Conservation (phyloP, 2,329 filamentous ascomycete genomes). For the Sphaerulina populicola region DNA sequence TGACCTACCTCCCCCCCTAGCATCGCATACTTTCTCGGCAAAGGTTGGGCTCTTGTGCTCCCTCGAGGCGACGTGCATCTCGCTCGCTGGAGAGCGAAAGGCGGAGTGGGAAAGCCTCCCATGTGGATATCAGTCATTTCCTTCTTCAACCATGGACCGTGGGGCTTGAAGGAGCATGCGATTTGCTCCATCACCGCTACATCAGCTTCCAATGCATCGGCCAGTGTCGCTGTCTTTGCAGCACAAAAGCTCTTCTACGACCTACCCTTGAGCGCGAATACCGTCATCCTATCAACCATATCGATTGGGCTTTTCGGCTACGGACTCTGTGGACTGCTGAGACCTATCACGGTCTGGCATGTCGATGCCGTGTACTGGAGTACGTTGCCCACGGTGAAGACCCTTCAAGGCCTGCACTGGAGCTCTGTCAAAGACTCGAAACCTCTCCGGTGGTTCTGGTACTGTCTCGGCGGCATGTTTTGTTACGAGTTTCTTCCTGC, state of each 20-base stretch:
- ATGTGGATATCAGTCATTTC: conserved; percentile 35
- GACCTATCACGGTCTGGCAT: conserved; percentile 49
- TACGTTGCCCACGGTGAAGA: conserved; percentile 47
- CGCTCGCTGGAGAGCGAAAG: conserved; percentile 40
- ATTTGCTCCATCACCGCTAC: conserved; percentile 21
- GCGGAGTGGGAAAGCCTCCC: conserved; percentile 38
- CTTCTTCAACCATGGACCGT: conserved; percentile 47
- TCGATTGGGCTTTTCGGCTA: conserved; percentile 52
- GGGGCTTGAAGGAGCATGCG: conserved; percentile 50
- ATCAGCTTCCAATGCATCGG: conserved; percentile 36
- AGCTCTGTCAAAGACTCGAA: conserved; percentile 45
- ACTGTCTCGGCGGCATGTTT: conserved; percentile 39
- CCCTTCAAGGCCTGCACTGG: conserved; percentile 49
- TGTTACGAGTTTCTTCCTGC: conserved; percentile 48
- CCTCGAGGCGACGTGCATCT: conserved; percentile 48
- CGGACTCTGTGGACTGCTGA: conserved; percentile 46
- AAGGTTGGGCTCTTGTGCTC: conserved; percentile 41
- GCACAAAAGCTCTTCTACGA: conserved; percentile 47
- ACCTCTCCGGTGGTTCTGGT: conserved; percentile 48
- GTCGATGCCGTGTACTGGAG: conserved; percentile 52
- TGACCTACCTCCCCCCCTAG: not conserved
- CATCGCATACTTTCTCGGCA: conserved; percentile 50
- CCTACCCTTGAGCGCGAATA: conserved; percentile 39
- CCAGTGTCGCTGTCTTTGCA: conserved; percentile 29
- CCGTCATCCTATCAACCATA: conserved; percentile 44